Evolutionary conservation across 169 alveolate genomes (phyloP).

Genomic region (Amoebophrya sp.): DNA sequence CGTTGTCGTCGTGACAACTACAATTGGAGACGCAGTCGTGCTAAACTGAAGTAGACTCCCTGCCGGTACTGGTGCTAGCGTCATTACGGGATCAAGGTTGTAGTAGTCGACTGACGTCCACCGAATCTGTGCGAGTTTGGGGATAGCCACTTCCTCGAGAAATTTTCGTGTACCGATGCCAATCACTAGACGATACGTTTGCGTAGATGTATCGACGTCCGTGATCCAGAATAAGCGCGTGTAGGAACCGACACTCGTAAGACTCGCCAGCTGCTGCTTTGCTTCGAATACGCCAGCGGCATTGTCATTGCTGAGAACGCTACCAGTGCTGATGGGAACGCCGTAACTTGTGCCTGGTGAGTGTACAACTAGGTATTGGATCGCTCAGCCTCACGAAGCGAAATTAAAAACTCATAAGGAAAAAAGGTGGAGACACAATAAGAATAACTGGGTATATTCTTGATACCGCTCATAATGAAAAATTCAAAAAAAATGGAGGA

Average conservation of each 20-base stretch:
- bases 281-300: neutral
- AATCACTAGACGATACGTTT: neutral
- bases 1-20: neutral
- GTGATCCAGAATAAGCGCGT: neutral
- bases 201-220: neutral
- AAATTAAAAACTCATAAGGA: too few relatives aligned
- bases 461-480: too few relatives aligned
- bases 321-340: too few relatives aligned
- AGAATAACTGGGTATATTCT: too few relatives aligned
- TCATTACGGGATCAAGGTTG: neutral
- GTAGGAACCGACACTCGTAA: neutral
- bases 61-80: neutral
- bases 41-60: neutral
- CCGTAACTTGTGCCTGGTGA: too few relatives aligned
- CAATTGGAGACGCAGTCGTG: neutral
- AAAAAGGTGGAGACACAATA: too few relatives aligned
- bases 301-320: too few relatives aligned
- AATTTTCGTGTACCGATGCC: neutral
- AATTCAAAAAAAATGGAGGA: too few relatives aligned
- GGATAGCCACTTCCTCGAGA: neutral
- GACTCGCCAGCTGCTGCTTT: neutral
- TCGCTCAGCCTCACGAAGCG: too few relatives aligned
- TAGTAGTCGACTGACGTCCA: neutral
- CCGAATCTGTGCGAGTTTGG: neutral
- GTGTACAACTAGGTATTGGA: too few relatives aligned